A percentile compares a stretch with the other conserved stretches of the same genome.
Evolutionary conservation across 1,139 yeast genomes (phyloP).

Genomic region (Saccharomyces hybrid): DNA sequence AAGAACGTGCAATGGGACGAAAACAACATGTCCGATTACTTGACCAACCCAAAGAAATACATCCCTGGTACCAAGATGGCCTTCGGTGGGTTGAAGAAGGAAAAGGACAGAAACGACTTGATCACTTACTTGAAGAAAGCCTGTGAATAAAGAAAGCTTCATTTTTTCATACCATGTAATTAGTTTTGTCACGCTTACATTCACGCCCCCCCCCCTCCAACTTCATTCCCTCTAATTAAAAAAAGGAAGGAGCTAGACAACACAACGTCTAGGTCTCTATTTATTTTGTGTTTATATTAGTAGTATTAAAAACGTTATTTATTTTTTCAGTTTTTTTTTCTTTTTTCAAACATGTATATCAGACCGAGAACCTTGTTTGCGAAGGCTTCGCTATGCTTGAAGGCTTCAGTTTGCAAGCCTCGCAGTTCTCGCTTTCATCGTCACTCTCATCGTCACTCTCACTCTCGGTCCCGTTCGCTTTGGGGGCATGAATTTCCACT

Average conservation of each 20-base stretch:
- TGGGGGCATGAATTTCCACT: neutral
- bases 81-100: slow-evolving; percentile 98
- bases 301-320: neutral
- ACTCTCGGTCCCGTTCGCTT: neutral
- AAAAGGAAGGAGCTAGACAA: neutral
- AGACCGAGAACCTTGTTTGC: neutral
- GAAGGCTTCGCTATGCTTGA: neutral
- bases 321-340: neutral
- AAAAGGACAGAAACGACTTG: slow-evolving; percentile 97
- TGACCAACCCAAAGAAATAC: slow-evolving; percentile 99
- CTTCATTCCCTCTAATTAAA: neutral
- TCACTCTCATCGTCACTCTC: neutral
- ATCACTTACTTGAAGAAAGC: slow-evolving; percentile 82
- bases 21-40: slow-evolving; percentile 87
- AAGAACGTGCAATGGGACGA: slow-evolving; percentile 85
- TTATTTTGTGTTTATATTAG: neutral
- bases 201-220: neutral
- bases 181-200: neutral
- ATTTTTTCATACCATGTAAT: neutral
- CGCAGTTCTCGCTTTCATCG: slow-evolving; percentile 4
- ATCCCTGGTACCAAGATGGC: slow-evolving; percentile 99
- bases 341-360: neutral
- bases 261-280: neutral
- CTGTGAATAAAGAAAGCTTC: slow-evolving; percentile 12
- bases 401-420: neutral